Conservation (phyloP, 257 asterid species). For the Verbena officinalis region DNA sequence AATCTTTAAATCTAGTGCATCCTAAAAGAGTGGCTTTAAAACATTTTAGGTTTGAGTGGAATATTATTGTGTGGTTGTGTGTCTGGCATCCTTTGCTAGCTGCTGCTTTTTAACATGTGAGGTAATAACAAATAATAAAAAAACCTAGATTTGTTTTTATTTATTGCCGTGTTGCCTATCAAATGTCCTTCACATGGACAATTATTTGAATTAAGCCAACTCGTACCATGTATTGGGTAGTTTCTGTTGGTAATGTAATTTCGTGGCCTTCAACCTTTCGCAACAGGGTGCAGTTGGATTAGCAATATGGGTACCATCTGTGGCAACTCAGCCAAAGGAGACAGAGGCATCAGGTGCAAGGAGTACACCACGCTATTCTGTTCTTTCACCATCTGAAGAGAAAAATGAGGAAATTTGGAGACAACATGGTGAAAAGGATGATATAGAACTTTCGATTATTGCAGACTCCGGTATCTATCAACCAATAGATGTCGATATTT, state of each 20-base stretch:
- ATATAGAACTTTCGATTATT: conserved; percentile 68
- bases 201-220: neutral
- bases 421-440: conserved; percentile 53
- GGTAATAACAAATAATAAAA: neutral
- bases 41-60: conserved; percentile 11
- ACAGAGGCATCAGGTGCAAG: conserved; percentile 51
- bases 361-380: conserved; percentile 61
- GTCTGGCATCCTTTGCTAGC: conserved; percentile 5
- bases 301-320: conserved; percentile 99
- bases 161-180: neutral
- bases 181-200: neutral
- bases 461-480: conserved; percentile 45
- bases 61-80: neutral
- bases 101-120: conserved; percentile 6
- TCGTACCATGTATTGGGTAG: conserved; percentile 10
- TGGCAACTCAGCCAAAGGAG: conserved; percentile 79
- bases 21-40: neutral
- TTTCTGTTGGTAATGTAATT: conserved; percentile 15
- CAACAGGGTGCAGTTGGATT: conserved; percentile 98
- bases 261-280: conserved; percentile 20
- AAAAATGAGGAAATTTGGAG: conserved; percentile 50
- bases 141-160: neutral
- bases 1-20: neutral
- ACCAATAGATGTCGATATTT: conserved; percentile 52
- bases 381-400: conserved; percentile 67